A percentile compares a stretch with the other conserved stretches of the same genome.
phyloP scores from a whole-genome alignment of 352 stramenopile species.

The Poterioochromonas sp. region DNA sequence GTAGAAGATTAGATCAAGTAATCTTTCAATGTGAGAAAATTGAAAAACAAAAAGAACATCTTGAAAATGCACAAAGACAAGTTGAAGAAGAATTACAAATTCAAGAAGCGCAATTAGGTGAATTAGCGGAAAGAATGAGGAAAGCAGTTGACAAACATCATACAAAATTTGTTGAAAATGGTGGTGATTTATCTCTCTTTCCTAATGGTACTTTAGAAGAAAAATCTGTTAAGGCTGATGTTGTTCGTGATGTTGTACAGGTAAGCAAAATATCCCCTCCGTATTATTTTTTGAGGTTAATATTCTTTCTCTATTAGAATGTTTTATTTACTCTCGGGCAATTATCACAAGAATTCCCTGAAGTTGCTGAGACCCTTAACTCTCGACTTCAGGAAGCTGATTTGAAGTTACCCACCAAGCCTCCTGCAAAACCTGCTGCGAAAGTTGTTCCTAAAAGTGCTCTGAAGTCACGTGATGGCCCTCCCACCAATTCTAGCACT shows the following conservation, averaged over 20 bases:
- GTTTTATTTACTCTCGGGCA: slow-evolving; percentile 81
- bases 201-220: slow-evolving; percentile 33
- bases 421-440: slow-evolving; percentile 49
- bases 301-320: slow-evolving; percentile 7
- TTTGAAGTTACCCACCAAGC: slow-evolving; percentile 63
- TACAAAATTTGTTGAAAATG: slow-evolving; percentile 8
- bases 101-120: slow-evolving; percentile 37
- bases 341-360: slow-evolving; percentile 80
- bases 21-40: slow-evolving; percentile 40
- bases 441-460: not conserved
- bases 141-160: slow-evolving; percentile 35
- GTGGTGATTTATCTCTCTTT: not conserved
- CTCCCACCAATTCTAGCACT: not conserved
- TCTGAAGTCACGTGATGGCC: not conserved
- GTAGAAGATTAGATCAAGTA: slow-evolving; percentile 46
- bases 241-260: slow-evolving; percentile 38
- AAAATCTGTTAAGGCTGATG: slow-evolving; percentile 38
- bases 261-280: slow-evolving; percentile 36
- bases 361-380: slow-evolving; percentile 71
- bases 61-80: slow-evolving; percentile 40
- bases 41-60: slow-evolving; percentile 46
- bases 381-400: slow-evolving; percentile 59
- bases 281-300: slow-evolving; percentile 27
- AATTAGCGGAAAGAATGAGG: slow-evolving; percentile 39
- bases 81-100: slow-evolving; percentile 47